Base-by-base conservation (phyloP, 2,329 filamentous ascomycete genomes). In the Fusarium transvaalense region DNA sequence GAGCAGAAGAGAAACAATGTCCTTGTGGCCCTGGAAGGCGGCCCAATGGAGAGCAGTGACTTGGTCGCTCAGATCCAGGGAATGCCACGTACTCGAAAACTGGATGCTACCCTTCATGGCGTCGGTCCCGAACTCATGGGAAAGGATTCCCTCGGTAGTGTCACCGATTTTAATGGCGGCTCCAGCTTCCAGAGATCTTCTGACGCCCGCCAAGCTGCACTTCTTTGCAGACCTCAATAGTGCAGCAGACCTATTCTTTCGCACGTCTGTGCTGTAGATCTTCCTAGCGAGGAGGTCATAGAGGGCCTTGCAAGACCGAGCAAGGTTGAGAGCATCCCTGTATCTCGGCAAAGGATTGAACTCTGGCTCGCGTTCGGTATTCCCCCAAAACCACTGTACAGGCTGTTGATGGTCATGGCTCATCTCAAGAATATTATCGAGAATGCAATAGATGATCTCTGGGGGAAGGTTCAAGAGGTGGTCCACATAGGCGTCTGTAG, bases 41-140 rank as follows among this genome's bases (percentile, higher is more conserved):
- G 59, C 45, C 64, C 54, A 61, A 21, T 68, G 64, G 6, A 65
- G 17, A 14, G 64, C n/a, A 3, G 54, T 68, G 2, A 31, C 46
- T 38, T 68, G 41, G 8, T 46, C 42, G 3, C 10, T n/a, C 2
- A 64, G 21, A 2, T 68, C 2, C 4, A 68, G 6, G 12, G 59
- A 34, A 6, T 5, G 1, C 29, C 54, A 61, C 25, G 29, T 34
- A 2, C 32, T n/a, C 12, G n/a, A 4, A 23, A n/a, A n/a, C n/a
- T n/a, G n/a, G n/a, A n/a, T n/a, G n/a, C n/a, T n/a, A n/a, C n/a
- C n/a, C n/a, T n/a, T n/a, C n/a, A n/a, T n/a, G n/a, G n/a, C n/a
- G n/a, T n/a, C n/a, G n/a, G n/a, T n/a, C n/a, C n/a, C n/a, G n/a
- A n/a, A n/a, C n/a, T 45, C 25, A 15, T 7, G 12, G 8, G 17